Base-by-base conservation (phyloP, 2,329 filamentous ascomycete species). In the Penicillium sp. region DNA sequence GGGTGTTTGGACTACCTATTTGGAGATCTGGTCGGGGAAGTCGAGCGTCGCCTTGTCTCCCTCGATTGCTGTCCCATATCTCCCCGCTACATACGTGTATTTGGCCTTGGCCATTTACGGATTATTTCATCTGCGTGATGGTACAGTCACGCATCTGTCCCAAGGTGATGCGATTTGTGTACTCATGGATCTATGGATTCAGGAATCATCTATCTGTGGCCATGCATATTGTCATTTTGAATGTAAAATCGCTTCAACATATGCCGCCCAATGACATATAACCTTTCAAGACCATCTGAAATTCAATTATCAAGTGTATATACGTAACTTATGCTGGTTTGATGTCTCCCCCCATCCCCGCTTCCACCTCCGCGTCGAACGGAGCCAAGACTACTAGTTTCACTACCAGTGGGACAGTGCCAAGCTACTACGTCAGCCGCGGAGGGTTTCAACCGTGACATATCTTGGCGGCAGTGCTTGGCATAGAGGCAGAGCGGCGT, bases 1-100 rank as follows among this genome's bases (percentile, higher is more conserved):
- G 58, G 60, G 65, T 66, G 60, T 66, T 63, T 35, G 40, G 40
- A 47, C 15, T 39, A 40, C 29, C 29, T 42, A 12, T 35, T 48
- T 35, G n/a, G 29, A 31, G n/a, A 21, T 23, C 31, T 37, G 21
- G 13, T 21, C 27, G 6, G n/a, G 16, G 16, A 15, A 21, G n/a
- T 23, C 7, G 46, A 18, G 23, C 6, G 10, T 37, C 37, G 18
- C n/a, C 44, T 18, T 48, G 21, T 9, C 32, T 18, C 13, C 41
- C 3, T 52, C 13, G 32, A 38, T 18, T 45, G 23, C 16, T 38
- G 6, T 13, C 32, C 13, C 13, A 10, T 50, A 16, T 45, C 10
- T 29, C 13, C 31, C 40, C 13, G 4, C 32, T 31, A 23, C 40
- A 21, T 51, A 37, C 8, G 16, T 37, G 40, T n/a, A n/a, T 16